Evolutionary conservation across 2,329 filamentous ascomycete species (phyloP), one percentile per base, ranked within the genome.

Genomic region (Hawksworthiomyces lignivorus): DNA sequence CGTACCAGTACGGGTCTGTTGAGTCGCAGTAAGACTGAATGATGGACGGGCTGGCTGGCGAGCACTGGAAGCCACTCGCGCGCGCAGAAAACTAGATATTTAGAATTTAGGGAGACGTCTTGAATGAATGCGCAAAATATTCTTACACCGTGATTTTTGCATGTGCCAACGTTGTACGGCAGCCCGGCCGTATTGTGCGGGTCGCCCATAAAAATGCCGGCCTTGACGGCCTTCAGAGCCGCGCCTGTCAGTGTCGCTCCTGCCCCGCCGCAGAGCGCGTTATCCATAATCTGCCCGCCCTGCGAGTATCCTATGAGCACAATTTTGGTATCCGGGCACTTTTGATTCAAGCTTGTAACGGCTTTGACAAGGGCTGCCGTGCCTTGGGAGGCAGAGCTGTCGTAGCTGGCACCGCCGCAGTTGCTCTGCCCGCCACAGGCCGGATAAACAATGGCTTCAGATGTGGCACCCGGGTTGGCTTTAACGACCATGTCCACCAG

Each of bases 21-120:
- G 70, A 62, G 51, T 84, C 79, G 57, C 80, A 83, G 65, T 82
- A 83, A 5, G 74, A 77, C 61, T 80, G 64, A 50, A 82, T 74
- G 52, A 74, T 77, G 54, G 50, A 54, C 7, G 60, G 54, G 47
- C 59, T 67, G 18, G 64, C 67, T 9, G 74, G 69, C 1, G 65
- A 61, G 61, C 78, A 82, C 33, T 59, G 61, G 58, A 77, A 82
- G 20, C 75, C 75, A 5, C 63, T 52, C 0, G 75, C 69, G 5
- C 78, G 73, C 24, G 76, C 70, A 39, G 75, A 74, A 47, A 83
- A 82, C n/a, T n/a, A n/a, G n/a, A n/a, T n/a, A n/a, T n/a, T n/a
- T n/a, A n/a, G n/a, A n/a, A n/a, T n/a, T n/a, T n/a, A n/a, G n/a
- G n/a, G n/a, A n/a, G n/a, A n/a, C n/a, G n/a, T n/a, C n/a, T n/a